Evolutionary conservation across 2,329 filamentous ascomycete species (phyloP), one percentile per base, ranked within the genome.

Genomic region (Aspergillus aculeatinus): DNA sequence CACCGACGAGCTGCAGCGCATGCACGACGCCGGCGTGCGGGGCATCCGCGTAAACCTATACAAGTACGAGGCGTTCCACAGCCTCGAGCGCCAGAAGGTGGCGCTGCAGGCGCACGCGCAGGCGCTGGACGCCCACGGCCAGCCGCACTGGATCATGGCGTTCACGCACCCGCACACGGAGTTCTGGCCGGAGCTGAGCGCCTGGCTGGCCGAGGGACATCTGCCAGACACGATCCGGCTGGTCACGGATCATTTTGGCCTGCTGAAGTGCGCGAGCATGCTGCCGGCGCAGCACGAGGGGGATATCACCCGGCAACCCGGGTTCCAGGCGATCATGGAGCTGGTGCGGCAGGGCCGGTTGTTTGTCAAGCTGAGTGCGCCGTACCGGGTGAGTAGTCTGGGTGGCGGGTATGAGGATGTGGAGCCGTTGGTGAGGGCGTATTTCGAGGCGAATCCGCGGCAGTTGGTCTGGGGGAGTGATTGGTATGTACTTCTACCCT

Each of bases 401-500:
- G 69, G 65, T 1, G 74, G 74, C 1, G n/a, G 33, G 0, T 77
- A 75, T 59, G 58, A 65, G 5, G 75, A 77, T 39, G 52, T 76
- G 31, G 63, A 67, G 42, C 66, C 67, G 5, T 49, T 77, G 19
- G 74, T 76, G 0, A 55, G 68, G 10, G 71, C 69, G 0, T 64
- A 75, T 39, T 64, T 77, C 1, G 63, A 73, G 50, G 71, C 71
- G 4, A 76, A 77, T 51, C 71, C 72, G 10, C 55, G 63, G 21
- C 68, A 65, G 4, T 58, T 77, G 10, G 35, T 77, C 1, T 78
- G 74, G 74, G 75, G 76, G 2, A 78, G 75, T 61, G 76, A 78
- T 49, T 78, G 71, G 72, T 71, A 59, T 44, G 59, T 35, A 29
- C 3, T 29, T 9, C 27, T 9, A 29, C 3, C 7, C 27, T 10